phyloP scores from a whole-genome alignment of 169 alveolate species.

The Cystoisospora suis region DNA sequence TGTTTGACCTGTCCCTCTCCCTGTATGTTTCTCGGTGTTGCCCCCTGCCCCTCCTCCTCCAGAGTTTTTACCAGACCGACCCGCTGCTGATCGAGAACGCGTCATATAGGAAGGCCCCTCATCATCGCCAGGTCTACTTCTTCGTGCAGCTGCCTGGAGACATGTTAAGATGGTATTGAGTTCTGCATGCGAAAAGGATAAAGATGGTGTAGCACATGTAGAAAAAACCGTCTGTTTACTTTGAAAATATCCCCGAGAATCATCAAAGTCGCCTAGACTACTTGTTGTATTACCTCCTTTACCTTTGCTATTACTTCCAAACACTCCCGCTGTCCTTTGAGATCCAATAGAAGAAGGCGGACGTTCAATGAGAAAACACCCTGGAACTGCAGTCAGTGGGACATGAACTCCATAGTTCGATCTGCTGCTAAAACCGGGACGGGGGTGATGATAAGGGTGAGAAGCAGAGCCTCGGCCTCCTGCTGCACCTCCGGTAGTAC shows the following conservation, averaged over 20 bases:
- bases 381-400: constrained; percentile 4
- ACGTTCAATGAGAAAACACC: constrained; percentile 6
- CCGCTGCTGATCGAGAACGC: constrained; percentile 46
- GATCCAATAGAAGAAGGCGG: too few relatives aligned
- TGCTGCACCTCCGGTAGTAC: constrained; percentile 19
- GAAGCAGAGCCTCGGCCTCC: too few relatives aligned
- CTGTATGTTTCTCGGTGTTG: not conserved
- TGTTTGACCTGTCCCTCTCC: not conserved
- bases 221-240: too few relatives aligned
- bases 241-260: too few relatives aligned
- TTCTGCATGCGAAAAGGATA: not conserved
- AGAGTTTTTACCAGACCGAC: not conserved
- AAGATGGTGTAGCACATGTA: constrained; percentile 35
- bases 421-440: too few relatives aligned
- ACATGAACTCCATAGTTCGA: too few relatives aligned
- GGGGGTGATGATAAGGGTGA: too few relatives aligned
- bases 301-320: not conserved
- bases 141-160: constrained; percentile 48
- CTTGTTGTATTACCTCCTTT: constrained; percentile 15
- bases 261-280: too few relatives aligned
- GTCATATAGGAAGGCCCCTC: constrained; percentile 64
- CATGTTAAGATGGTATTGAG: constrained; percentile 56
- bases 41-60: not conserved
- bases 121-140: constrained; percentile 31
- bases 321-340: not conserved